These are phyloP conservation scores for Neocallimastix lanati DNA, from an alignment of 192 early-diverging fungal species.

Conservation along the genomic window DNA sequence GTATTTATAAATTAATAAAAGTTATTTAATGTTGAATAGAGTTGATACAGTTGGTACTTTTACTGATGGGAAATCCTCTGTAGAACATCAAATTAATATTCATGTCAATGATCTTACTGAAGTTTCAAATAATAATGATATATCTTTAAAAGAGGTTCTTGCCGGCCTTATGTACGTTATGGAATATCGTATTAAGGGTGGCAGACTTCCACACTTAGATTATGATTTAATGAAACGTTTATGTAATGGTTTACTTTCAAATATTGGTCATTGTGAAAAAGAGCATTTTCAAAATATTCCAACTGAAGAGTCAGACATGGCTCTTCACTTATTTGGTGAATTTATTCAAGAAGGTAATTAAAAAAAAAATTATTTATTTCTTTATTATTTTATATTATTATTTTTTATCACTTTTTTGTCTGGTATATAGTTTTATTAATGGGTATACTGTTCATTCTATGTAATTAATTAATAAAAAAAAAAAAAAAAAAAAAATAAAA, in stretches of 20 bases:
- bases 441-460: no score
- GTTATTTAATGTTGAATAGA: no score
- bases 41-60: constrained; percentile 11
- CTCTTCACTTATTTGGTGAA: constrained; percentile 86
- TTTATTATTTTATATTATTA: no score
- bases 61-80: constrained; percentile 39
- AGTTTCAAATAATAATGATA: constrained; percentile 37
- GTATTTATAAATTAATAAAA: no score
- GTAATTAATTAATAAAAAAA: no score
- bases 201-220: constrained; percentile 66
- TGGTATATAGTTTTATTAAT: no score
- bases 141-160: constrained; percentile 62
- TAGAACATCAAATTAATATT: constrained; percentile 46
- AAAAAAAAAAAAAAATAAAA: no score
- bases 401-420: no score
- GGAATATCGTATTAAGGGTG: constrained; percentile 76
- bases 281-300: constrained; percentile 34
- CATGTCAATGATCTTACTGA: constrained; percentile 74
- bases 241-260: constrained; percentile 63
- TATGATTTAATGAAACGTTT: constrained; percentile 66
- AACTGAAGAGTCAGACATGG: constrained; percentile 61
- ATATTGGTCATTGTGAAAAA: constrained; percentile 33
- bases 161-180: constrained; percentile 82
- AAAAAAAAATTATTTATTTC: no score
- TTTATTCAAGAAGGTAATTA: constrained; percentile 61